Conservation (phyloP, 2,329 filamentous ascomycete species). For the Ramularia endophylla region DNA sequence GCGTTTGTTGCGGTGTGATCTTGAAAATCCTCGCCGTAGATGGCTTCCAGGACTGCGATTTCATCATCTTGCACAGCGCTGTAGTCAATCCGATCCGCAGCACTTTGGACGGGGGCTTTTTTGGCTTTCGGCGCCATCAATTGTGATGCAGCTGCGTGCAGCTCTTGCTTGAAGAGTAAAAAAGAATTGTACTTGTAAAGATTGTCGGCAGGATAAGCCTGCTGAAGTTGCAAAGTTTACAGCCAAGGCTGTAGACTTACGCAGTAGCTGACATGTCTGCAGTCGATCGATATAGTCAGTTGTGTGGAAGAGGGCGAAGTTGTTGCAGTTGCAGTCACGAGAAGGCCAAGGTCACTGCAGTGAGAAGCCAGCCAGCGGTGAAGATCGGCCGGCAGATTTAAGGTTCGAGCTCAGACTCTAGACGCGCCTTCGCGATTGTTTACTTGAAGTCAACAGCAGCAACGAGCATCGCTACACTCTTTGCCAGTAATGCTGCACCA, state of each 20-base stretch:
- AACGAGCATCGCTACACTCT: no score
- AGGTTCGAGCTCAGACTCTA: no score
- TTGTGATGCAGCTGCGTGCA: no score
- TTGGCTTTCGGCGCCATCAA: slow-evolving; percentile 43
- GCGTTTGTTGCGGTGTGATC: slow-evolving; percentile 59
- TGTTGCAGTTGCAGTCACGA: no score
- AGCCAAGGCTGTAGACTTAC: slow-evolving; percentile 42
- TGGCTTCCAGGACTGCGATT: slow-evolving; percentile 75
- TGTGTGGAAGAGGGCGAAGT: slow-evolving; percentile 1
- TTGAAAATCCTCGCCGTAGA: slow-evolving; percentile 84
- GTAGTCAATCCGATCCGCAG: slow-evolving; percentile 53
- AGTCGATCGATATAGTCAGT: no score
- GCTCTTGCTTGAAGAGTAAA: no score
- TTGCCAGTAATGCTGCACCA: no score
- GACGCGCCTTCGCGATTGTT: no score
- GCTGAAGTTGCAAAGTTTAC: slow-evolving; percentile 26
- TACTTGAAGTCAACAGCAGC: no score
- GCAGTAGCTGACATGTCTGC: slow-evolving; percentile 13
- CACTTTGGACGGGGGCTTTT: slow-evolving; percentile 16
- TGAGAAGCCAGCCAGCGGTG: background rate
- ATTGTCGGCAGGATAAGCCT: slow-evolving; percentile 11
- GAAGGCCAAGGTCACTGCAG: no score
- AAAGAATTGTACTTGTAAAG: no score
- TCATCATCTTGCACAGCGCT: slow-evolving; percentile 83
- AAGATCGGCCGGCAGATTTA: no score